phyloP scores from a whole-genome alignment of 1,284 basidiomycete genomes.

The Ustilago bromivora region DNA sequence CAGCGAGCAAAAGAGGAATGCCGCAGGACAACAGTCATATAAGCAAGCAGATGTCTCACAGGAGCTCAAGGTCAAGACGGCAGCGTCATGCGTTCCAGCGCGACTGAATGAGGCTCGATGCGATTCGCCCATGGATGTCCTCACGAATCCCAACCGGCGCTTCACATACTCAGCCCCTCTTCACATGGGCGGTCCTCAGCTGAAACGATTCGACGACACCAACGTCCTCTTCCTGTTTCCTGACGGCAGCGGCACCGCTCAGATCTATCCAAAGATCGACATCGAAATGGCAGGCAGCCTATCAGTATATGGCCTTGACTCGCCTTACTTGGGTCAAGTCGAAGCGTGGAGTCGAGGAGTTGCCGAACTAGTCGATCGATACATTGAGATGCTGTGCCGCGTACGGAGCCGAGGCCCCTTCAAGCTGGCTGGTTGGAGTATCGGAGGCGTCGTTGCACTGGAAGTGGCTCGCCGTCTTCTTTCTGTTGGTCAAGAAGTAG shows the following conservation, averaged over 20 bases:
- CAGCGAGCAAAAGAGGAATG: not conserved
- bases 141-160: slow-evolving; percentile 26
- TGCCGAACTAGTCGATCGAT: slow-evolving; percentile 39
- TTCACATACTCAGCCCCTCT: slow-evolving; percentile 18
- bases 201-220: slow-evolving; percentile 18
- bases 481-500: slow-evolving; percentile 32
- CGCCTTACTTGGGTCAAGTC: slow-evolving; percentile 36
- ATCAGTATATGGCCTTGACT: slow-evolving; percentile 49
- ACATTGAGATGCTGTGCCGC: slow-evolving; percentile 30
- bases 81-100: not conserved
- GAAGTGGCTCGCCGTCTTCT: slow-evolving; percentile 39
- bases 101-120: not conserved
- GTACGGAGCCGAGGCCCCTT: slow-evolving; percentile 36
- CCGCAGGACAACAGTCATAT: not conserved
- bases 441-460: slow-evolving; percentile 48
- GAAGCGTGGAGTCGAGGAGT: slow-evolving; percentile 47
- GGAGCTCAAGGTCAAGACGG: not conserved
- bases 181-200: slow-evolving; percentile 31
- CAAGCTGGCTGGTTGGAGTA: slow-evolving; percentile 49
- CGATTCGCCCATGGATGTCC: slow-evolving; percentile 35
- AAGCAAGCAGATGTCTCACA: not conserved
- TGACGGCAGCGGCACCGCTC: slow-evolving; percentile 42
- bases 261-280: slow-evolving; percentile 24
- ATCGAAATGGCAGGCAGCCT: not conserved
- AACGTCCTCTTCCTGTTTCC: slow-evolving; percentile 42